Base-by-base conservation (phyloP, 225 moss, liverwort and hornwort species). In the Ulota crispa region DNA sequence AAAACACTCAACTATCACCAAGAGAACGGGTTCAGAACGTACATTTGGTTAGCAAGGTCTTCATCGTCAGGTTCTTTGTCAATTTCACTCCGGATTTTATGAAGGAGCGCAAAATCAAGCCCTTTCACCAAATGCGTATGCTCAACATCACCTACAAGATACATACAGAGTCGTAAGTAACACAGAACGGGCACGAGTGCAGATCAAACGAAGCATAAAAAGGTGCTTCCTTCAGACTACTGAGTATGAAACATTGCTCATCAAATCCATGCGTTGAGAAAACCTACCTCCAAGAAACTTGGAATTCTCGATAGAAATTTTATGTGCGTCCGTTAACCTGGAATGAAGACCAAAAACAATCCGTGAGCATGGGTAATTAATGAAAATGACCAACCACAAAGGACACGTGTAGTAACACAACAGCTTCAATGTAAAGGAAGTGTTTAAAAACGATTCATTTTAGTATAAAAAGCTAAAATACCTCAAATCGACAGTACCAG, bases 111-210 rank as follows among this genome's bases (percentile, higher is more conserved):
- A 89, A 94, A 99, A 89, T 99, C 99, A 80, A 99, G 90, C 60
- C 99, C 99, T 85, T 99, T 99, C 89, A 99, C 99, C 92, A 99
- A 90, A 86, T 99, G 99, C 1, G 99, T 99, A 83, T 99, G 99
- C 91, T 99, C 99, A 71, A 99, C 99, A 90, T 99, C 99, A 92
- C 99, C 99, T 99, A 86, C 21, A 80, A 47, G 16, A 21, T 82
- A 64, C 76, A 73, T 3, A 15, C 21, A 61, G 34, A 57, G 64
- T 75, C 41, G 75, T 64, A 52, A 70, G 66, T 67, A 30, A 70
- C 12, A 41, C 50, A 76, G 27, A 80, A 63, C 62, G 57, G 59
- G 27, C 69, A 78, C 28, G 27, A 43, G 64, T 47, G 78, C 65
- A 54, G 52, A 84, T 71, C 59, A 32, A 78, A 57, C 31, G 41